phyloP scores from a whole-genome alignment of 805 yeast species.

The Barnettozyma wickerhamii region DNA sequence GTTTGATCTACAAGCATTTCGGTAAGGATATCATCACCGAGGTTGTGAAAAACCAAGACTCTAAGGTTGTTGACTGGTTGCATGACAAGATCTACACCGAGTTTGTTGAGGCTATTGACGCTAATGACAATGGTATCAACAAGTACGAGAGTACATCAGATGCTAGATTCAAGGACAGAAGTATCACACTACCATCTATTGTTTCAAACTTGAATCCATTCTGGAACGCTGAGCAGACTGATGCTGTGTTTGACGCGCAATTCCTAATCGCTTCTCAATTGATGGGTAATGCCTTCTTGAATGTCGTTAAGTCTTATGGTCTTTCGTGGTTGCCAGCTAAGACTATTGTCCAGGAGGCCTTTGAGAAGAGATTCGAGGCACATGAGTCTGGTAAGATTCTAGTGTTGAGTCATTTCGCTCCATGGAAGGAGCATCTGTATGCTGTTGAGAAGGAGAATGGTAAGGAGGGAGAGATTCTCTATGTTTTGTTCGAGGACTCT shows the following conservation, averaged over 20 bases:
- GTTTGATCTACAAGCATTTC: slow-evolving; percentile 82
- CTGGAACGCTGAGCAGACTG: slow-evolving; percentile 70
- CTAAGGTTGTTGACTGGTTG: slow-evolving; percentile 52
- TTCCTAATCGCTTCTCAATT: slow-evolving; percentile 70
- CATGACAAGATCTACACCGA: slow-evolving; percentile 78
- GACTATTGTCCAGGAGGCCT: slow-evolving; percentile 66
- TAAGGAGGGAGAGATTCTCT: slow-evolving; percentile 55
- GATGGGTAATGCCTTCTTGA: slow-evolving; percentile 79
- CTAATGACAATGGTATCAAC: slow-evolving; percentile 90
- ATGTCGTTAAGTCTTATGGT: slow-evolving; percentile 66
- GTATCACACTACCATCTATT: slow-evolving; percentile 72
- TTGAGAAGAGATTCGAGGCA: slow-evolving; percentile 50
- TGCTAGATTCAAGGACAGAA: slow-evolving; percentile 66
- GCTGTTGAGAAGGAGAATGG: slow-evolving; percentile 59
- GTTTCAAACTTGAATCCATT: slow-evolving; percentile 79
- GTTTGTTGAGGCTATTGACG: slow-evolving; percentile 89
- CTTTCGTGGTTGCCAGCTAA: slow-evolving; percentile 91
- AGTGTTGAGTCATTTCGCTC: slow-evolving; percentile 71
- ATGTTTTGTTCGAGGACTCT: slow-evolving; percentile 79
- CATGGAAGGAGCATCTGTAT: slow-evolving; percentile 94
- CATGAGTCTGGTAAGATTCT: slow-evolving; percentile 72
- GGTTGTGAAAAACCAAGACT: slow-evolving; percentile 37
- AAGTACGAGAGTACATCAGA: slow-evolving; percentile 50
- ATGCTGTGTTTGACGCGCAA: slow-evolving; percentile 58
- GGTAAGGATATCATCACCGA: slow-evolving; percentile 66